Evolutionary conservation across 768 basidiomycete genomes (phyloP).

Genomic region (Tylopilus subfusipes): DNA sequence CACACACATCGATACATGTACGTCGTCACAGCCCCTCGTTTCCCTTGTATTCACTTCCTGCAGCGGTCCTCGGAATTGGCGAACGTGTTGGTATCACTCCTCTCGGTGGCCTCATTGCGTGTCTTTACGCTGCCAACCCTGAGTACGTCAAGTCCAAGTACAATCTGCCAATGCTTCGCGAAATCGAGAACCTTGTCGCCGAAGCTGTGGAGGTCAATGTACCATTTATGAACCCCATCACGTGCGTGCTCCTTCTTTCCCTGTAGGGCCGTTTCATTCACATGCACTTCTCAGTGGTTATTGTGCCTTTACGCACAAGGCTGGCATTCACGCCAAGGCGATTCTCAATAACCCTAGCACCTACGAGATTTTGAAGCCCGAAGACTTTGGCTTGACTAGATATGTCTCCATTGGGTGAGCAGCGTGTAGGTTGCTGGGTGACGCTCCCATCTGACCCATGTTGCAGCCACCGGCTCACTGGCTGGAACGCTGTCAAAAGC

Average conservation of each 20-base stretch:
- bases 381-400: constrained; percentile 96
- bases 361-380: constrained; percentile 98
- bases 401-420: constrained; percentile 93
- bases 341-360: constrained; percentile 99
- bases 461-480: constrained; percentile 83
- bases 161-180: constrained; percentile 94
- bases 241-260: constrained; percentile 42
- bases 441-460: constrained; percentile 3
- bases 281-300: constrained; percentile 66
- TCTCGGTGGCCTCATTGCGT: constrained; percentile 93
- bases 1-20: constrained; percentile 97
- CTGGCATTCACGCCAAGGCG: constrained; percentile 99
- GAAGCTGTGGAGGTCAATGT: constrained; percentile 98
- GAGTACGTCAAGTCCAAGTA: constrained; percentile 99
- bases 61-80: constrained; percentile 94
- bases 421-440: not conserved
- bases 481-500: constrained; percentile 99
- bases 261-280: not conserved
- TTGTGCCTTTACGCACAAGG: constrained; percentile 99
- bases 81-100: constrained; percentile 99
- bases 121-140: constrained; percentile 94
- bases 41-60: not conserved
- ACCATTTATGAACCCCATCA: constrained; percentile 95
- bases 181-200: constrained; percentile 98
- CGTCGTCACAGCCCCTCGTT: constrained; percentile 25